Evolutionary conservation across 148 eudicot species (phyloP).

Genomic region (Rheum nobile): DNA sequence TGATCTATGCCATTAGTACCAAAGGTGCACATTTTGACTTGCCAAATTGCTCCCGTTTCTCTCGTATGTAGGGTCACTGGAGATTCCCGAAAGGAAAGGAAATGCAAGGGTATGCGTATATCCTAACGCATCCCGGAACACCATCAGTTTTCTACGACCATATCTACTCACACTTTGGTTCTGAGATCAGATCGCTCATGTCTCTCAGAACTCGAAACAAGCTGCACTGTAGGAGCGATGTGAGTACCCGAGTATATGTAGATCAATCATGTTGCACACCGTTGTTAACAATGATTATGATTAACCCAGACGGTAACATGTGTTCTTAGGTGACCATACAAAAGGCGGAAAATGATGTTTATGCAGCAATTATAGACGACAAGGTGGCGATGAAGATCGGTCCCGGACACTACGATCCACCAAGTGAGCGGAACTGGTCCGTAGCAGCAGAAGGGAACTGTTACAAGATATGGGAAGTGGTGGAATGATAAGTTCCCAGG

Average conservation of each 20-base stretch:
- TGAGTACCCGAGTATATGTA: conserved; percentile 36
- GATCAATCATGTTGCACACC: not conserved
- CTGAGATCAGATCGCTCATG: conserved; percentile 51
- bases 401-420: conserved; percentile 79
- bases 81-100: conserved; percentile 98
- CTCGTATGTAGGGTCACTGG: conserved; percentile 78
- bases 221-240: conserved; percentile 75
- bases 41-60: not conserved
- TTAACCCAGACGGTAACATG: not conserved
- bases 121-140: conserved; percentile 95
- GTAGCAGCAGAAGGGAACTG: conserved; percentile 59
- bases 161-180: conserved; percentile 42
- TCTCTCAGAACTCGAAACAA: conserved; percentile 72
- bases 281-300: too few relatives aligned
- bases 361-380: conserved; percentile 73
- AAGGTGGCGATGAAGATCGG: conserved; percentile 94
- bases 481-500: not conserved
- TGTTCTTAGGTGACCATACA: conserved; percentile 46
- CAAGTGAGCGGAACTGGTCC: conserved; percentile 52
- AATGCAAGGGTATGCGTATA: conserved; percentile 99
- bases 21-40: not conserved
- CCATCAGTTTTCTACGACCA: conserved; percentile 95
- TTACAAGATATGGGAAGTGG: conserved; percentile 85
- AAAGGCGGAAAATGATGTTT: conserved; percentile 85
- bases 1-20: not conserved